Conservation (phyloP, 495 filamentous ascomycete species). For the Lepidopterella palustris region DNA sequence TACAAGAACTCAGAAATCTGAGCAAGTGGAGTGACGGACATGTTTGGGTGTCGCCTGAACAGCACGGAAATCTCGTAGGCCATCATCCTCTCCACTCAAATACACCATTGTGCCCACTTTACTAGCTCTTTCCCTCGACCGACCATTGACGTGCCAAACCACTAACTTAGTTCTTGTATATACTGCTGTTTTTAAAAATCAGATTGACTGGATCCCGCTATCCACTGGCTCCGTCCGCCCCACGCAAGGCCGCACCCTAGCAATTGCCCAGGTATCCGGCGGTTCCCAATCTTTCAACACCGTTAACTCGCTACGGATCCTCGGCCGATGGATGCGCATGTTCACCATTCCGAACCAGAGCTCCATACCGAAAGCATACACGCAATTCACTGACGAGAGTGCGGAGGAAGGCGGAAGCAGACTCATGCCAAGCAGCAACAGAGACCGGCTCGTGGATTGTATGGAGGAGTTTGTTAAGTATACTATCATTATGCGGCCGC, state of each 20-base stretch:
- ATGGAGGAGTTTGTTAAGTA: slow-evolving; percentile 77
- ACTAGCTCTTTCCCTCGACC: not conserved
- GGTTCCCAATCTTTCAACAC: slow-evolving; percentile 69
- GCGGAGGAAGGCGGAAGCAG: slow-evolving; percentile 46
- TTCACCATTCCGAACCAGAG: slow-evolving; percentile 67
- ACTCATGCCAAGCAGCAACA: slow-evolving; percentile 54
- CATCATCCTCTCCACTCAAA: slow-evolving; percentile 1
- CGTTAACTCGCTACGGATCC: slow-evolving; percentile 62
- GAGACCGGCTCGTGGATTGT: slow-evolving; percentile 65
- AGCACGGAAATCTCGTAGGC: slow-evolving; percentile 60
- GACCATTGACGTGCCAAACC: not conserved
- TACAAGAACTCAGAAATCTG: slow-evolving; percentile 58
- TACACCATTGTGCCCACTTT: not conserved
- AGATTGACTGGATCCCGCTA: slow-evolving; percentile 71
- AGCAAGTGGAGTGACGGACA: slow-evolving; percentile 65
- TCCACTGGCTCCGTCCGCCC: slow-evolving; percentile 57
- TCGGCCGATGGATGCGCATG: slow-evolving; percentile 76
- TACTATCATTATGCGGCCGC: slow-evolving; percentile 58
- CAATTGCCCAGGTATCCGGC: slow-evolving; percentile 59
- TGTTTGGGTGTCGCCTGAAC: slow-evolving; percentile 63
- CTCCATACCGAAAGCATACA: slow-evolving; percentile 59
- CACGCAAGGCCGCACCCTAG: slow-evolving; percentile 62
- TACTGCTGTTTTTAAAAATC: slow-evolving; percentile 69
- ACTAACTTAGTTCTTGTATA: slow-evolving; percentile 23
- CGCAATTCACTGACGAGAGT: slow-evolving; percentile 53